Base-by-base conservation (phyloP, 176 grass and related monocot genomes). In the Carex littledalei region DNA sequence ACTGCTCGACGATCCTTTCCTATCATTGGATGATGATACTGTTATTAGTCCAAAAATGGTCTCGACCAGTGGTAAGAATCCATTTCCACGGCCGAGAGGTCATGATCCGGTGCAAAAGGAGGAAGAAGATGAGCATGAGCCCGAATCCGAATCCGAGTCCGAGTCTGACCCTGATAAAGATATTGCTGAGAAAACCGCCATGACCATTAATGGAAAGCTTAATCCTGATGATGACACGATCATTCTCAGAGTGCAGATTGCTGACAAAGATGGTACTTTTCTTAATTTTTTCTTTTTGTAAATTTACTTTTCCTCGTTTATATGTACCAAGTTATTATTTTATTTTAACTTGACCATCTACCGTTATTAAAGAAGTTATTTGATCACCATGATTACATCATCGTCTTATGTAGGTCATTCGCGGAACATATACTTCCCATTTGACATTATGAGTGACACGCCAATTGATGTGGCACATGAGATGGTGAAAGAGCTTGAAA, bases 401-500 rank as follows among this genome's bases (percentile, higher is more conserved):
- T 76, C 12, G 13, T 78, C n/a, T 6, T 35, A 15, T 78, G 29
- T 52, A 76, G 91, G 85, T 0, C 56, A 84, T 5, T 72, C 60
- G 18, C 89, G 90, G 26, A 99, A 99, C 91, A 99, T 99, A 67
- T 95, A 95, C 80, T 99, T 99, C 59, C 96, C 96, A 47, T 99
- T 95, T 81, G 96, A 99, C 62, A 61, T 91, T 7, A 58, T 20
- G 2, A 80, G 76, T 65, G 96, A 99, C 67, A 99, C 96, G 1
- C 93, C 93, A 20, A 87, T 17, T 9, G 96, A 95, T 53, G 96
- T 99, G 81, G 93, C 96, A 1, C 54, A 60, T 20, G 96, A 99
- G 88, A 99, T 99, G 96, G 96, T 99, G 14, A 95, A 89, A 84
- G 96, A 99, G 60, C 88, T 99, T 45, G 91, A 99, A 69, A 95